These are phyloP conservation scores for Isoetes engelmannii DNA, from an alignment of 83 land plant genomes.

Conservation along the genomic window DNA sequence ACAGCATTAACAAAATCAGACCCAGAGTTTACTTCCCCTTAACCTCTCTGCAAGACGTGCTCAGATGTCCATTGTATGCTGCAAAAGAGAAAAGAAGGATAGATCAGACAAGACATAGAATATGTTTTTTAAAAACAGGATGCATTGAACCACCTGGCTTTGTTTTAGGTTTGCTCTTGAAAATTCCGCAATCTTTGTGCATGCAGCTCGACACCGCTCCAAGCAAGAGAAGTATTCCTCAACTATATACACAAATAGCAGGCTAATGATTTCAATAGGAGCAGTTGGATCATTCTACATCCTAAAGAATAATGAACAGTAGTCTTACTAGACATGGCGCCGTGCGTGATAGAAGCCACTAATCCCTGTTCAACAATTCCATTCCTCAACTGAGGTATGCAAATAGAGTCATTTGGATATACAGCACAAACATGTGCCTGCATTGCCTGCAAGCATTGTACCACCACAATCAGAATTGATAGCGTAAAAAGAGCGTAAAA, in stretches of 20 bases:
- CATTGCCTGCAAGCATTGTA: conserved; percentile 39
- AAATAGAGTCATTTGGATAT: conserved; percentile 50
- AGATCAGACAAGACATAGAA: no score
- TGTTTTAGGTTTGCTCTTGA: conserved; percentile 52
- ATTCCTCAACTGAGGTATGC: conserved; percentile 25
- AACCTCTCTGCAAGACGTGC: no score
- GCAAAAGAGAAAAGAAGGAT: no score
- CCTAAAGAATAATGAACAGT: neutral
- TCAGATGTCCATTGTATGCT: no score
- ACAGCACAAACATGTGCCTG: conserved; percentile 51
- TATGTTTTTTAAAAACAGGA: no score
- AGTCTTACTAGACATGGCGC: conserved; percentile 59
- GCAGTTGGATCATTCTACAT: neutral
- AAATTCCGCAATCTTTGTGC: conserved; percentile 52
- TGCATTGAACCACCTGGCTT: conserved; percentile 9
- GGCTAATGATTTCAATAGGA: neutral
- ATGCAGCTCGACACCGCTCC: conserved; percentile 62
- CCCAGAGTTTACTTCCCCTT: no score
- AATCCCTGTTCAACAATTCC: conserved; percentile 48
- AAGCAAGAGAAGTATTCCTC: conserved; percentile 58
- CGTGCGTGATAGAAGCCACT: conserved; percentile 61
- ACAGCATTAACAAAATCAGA: no score
- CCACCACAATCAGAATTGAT: no score
- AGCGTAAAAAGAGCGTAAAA: no score
- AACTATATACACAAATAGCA: conserved; percentile 29